Conservation (phyloP, 768 basidiomycete species). For the Xanthoconium purpureum region DNA sequence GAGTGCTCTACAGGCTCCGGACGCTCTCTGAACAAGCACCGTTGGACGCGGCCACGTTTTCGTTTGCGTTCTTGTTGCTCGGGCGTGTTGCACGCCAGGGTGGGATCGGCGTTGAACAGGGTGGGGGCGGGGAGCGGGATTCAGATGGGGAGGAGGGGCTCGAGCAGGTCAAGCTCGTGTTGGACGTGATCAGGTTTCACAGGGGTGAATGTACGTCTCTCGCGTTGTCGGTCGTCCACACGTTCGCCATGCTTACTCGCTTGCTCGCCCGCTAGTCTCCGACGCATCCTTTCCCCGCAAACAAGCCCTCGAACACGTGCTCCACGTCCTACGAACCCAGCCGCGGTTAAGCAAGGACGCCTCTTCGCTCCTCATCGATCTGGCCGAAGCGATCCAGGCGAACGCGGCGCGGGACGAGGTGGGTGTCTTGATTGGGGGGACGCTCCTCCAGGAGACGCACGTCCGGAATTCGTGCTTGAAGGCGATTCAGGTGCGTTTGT, state of each 20-base stretch:
- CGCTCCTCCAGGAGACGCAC: conserved; percentile 81
- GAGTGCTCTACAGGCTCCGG: conserved; percentile 82
- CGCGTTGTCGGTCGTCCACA: background rate
- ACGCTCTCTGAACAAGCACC: conserved; percentile 77
- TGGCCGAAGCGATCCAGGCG: conserved; percentile 74
- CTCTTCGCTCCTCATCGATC: conserved; percentile 72
- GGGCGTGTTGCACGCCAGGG: conserved; percentile 64
- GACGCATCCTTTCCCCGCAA: conserved; percentile 72
- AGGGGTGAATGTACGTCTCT: conserved; percentile 26
- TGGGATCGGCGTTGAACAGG: conserved; percentile 49
- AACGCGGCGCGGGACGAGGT: conserved; percentile 65
- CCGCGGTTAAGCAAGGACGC: conserved; percentile 82
- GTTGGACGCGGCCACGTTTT: conserved; percentile 83
- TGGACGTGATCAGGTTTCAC: conserved; percentile 40
- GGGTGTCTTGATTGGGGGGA: conserved; percentile 63
- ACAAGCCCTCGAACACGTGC: conserved; percentile 61
- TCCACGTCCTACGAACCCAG: conserved; percentile 72
- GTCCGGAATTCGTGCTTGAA: conserved; percentile 89
- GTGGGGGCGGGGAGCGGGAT: conserved; percentile 5
- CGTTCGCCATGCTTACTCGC: conserved; percentile 8
- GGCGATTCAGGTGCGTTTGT: conserved; percentile 66
- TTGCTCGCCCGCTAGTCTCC: conserved; percentile 46
- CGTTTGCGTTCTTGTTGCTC: conserved; percentile 75
- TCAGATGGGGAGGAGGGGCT: conserved; percentile 70
- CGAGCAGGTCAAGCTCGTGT: conserved; percentile 72